Conservation (phyloP, 2,329 filamentous ascomycete species). For the Pezicula radicicola region DNA sequence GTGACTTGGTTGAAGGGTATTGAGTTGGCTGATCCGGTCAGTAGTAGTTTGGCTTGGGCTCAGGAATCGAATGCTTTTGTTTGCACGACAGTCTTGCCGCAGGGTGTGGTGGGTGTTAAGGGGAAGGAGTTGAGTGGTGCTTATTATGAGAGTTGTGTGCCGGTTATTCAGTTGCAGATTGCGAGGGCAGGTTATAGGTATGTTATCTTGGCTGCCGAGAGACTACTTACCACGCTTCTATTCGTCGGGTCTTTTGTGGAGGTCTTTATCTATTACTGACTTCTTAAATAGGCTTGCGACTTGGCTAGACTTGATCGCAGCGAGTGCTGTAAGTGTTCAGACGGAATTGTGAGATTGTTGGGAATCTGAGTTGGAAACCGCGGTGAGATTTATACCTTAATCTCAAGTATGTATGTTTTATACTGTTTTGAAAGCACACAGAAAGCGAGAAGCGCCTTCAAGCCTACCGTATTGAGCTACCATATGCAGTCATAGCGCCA, state of each 20-base stretch:
- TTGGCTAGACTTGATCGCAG: constrained; percentile 62
- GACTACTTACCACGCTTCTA: not conserved
- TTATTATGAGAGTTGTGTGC: constrained; percentile 63
- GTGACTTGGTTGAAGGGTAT: constrained; percentile 55
- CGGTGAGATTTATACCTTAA: no score
- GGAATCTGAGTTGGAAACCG: no score
- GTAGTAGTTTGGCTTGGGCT: constrained; percentile 62
- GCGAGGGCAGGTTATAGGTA: constrained; percentile 64
- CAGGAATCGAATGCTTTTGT: constrained; percentile 60
- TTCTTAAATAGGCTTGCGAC: constrained; percentile 46
- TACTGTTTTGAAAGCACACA: no score
- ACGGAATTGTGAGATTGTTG: constrained; percentile 13
- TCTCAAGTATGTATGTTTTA: no score
- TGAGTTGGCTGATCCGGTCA: constrained; percentile 48
- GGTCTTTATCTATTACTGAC: not conserved
- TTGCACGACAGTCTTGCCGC: constrained; percentile 58
- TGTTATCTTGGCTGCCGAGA: constrained; percentile 1
- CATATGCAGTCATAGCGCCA: no score
- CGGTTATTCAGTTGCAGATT: constrained; percentile 62
- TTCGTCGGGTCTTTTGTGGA: not conserved
- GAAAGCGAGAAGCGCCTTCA: no score
- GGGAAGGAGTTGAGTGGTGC: constrained; percentile 58
- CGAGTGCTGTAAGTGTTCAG: constrained; percentile 31
- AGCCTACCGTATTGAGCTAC: no score
- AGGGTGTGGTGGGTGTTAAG: constrained; percentile 55